Base-by-base conservation (phyloP, 495 filamentous ascomycete species). In the Penicillium pancosmium region DNA sequence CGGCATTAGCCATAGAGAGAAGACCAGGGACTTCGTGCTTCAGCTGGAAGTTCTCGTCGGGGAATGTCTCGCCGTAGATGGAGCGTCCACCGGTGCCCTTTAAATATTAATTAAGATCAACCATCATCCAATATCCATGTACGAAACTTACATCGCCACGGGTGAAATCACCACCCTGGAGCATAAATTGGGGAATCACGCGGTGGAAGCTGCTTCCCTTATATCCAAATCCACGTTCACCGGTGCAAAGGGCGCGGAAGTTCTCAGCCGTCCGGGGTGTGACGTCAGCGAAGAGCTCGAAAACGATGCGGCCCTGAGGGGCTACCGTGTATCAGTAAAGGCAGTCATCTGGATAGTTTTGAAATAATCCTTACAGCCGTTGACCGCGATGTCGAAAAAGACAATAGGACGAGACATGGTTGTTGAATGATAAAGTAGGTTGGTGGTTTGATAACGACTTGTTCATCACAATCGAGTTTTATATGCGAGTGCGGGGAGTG, bases 161-260 rank as follows among this genome's bases (percentile, higher is more conserved):
- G 46, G 92, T 65, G 44, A 65, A 65, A 21, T 65, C 63, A 57
- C 62, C 62, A 40, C 57, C 62, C 44, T 61, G 62, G 68, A 93
- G 87, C 92, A 96, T 96, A 78, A 96, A 96, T 55, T 84, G 73
- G 73, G 93, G 91, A 80, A 96, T 96, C 59, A 96, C 87, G 40
- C 92, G 88, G 78, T 96, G 92, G 83, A 96, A 96, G 44, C 54
- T 71, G 40, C 86, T 90, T 62, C 87, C 90, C 70, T 91, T 89
- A 83, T 88, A 96, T 48, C 91, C 89, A 13, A 82, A 71, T 31
- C 92, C 92, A 72, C 93, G 92, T 81, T 94, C 90, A 50, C 91
- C 91, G 3, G 92, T 96, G 75, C 90, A 93, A 18, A 96, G 84
- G 27, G 82, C 83, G 64, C 90, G 90, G 82, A 96, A 96, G 80